Evolutionary conservation across 768 basidiomycete genomes (phyloP).

Genomic region (Tephrocybe sp.): DNA sequence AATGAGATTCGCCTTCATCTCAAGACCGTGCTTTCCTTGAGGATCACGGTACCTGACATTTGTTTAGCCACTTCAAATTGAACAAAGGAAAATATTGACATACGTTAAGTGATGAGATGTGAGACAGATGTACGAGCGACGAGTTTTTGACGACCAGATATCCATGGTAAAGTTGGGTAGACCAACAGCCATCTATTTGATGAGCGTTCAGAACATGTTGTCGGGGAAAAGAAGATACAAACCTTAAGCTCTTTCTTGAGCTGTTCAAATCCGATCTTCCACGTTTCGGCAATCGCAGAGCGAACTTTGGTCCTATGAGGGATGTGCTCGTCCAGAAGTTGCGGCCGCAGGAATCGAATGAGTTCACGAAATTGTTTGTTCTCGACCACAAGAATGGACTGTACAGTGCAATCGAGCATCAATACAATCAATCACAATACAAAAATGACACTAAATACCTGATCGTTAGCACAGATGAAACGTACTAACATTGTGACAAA

Average conservation of each 20-base stretch:
- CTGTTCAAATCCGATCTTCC: not conserved
- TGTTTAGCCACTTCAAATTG: not conserved
- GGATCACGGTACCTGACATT: not conserved
- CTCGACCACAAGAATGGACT: not conserved
- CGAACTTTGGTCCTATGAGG: not conserved
- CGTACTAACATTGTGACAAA: not conserved
- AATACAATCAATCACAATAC: not conserved
- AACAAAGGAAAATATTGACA: not conserved
- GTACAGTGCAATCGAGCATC: not conserved
- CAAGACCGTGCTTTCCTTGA: too few species aligned
- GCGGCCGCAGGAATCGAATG: not conserved
- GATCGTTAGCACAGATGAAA: not conserved
- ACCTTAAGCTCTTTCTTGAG: not conserved
- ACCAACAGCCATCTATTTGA: not conserved
- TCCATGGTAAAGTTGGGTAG: not conserved
- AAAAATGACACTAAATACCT: not conserved
- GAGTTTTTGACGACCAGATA: not conserved
- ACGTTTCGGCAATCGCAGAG: not conserved
- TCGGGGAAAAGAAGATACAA: too few species aligned
- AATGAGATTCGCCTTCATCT: too few species aligned
- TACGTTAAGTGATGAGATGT: not conserved
- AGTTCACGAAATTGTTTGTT: not conserved
- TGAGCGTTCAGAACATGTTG: not conserved
- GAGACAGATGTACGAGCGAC: not conserved
- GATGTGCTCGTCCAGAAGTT: not conserved